Evolutionary conservation across 1,284 basidiomycete genomes (phyloP), one percentile per base, ranked within the genome.

Genomic region (Coniferiporia sulphurascens): DNA sequence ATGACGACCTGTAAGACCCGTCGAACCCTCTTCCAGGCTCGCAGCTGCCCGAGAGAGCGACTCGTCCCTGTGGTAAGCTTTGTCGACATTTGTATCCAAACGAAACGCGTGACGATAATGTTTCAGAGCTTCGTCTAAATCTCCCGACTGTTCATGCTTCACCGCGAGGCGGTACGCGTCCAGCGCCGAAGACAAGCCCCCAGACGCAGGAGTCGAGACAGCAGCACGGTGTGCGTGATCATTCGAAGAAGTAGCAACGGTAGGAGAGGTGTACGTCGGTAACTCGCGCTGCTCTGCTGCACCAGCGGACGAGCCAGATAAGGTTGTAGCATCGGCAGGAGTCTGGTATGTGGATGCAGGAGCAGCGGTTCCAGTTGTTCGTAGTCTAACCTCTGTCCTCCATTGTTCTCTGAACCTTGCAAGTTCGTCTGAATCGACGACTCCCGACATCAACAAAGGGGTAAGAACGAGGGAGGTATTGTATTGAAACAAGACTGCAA

Each of bases 51-150:
- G 34, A 6, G 74, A 55, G 63, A 69, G 69, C n/a, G 67, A 72
- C 69, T 89, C 85, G 58, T 83, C 76, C 50, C 75, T 74, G 58
- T 79, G 76, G 69, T 85, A 89, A 1, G 78, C 77, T 60, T 77
- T 77, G 68, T 90, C 88, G 48, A 91, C 86, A 62, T 87, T 75
- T 21, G 84, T 70, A 58, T 93, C 83, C 68, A 89, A 73, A 59
- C 86, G 82, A 71, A 94, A 94, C 1, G 91, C 90, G 56, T 82
- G 81, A 10, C 89, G 82, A 67, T 95, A 95, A 2, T 93, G 73
- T 22, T 72, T 69, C 6, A 93, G 71, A 7, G 93, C 93, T 36
- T 87, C 83, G 65, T 91, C 87, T 45, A 92, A 76, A 62, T 87
- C 76, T 45, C 91, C 85, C 43, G 74, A 73, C 68, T 90, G 87